Evolutionary conservation across 345 rosid genomes (phyloP).

Genomic region (Citrus glauca): DNA sequence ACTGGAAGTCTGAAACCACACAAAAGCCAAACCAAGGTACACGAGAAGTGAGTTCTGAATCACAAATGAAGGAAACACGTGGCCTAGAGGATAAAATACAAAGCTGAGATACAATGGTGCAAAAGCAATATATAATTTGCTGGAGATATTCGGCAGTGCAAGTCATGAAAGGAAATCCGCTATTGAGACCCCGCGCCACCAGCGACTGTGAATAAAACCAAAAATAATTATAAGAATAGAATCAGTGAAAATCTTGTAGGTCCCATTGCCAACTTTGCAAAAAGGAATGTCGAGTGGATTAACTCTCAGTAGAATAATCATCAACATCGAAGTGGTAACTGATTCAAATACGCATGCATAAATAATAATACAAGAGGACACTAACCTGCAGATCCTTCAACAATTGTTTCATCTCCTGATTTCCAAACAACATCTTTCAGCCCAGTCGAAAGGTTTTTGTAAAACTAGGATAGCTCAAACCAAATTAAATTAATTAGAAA

Average conservation of each 20-base stretch:
- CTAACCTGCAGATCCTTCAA: conserved; percentile 25
- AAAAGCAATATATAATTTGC: background rate
- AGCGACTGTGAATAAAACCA: conserved; percentile 2
- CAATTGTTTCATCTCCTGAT: conserved; percentile 54
- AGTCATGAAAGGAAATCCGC: background rate
- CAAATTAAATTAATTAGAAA: background rate
- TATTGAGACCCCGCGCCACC: background rate
- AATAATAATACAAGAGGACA: background rate
- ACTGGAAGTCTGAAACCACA: background rate
- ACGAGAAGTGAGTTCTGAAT: background rate
- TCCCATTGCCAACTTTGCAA: background rate
- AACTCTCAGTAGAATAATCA: background rate
- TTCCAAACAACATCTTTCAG: conserved; percentile 97
- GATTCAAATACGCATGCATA: background rate
- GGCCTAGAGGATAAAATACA: background rate
- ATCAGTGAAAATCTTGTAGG: background rate
- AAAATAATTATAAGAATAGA: background rate
- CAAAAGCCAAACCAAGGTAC: background rate
- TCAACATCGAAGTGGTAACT: background rate
- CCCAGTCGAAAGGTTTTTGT: conserved; percentile 77
- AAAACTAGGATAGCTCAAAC: conserved; percentile 47
- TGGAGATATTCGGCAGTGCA: background rate
- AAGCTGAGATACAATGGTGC: background rate
- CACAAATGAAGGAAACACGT: background rate
- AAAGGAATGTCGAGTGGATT: background rate